Conservation (phyloP, 345 rosid genomes). For the Lepidium sativum region DNA sequence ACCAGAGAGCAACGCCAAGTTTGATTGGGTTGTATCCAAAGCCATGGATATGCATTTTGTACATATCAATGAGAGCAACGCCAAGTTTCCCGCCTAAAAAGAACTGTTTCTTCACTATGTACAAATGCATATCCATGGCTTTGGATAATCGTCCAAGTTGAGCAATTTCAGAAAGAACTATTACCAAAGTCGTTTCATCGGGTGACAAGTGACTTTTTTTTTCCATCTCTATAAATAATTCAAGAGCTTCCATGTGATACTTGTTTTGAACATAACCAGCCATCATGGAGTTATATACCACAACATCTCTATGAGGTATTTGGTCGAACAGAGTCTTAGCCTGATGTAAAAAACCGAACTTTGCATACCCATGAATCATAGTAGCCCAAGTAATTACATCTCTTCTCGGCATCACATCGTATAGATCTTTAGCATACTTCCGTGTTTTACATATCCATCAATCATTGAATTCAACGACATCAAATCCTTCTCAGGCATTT, state of each 20-base stretch:
- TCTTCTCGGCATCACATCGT: slow-evolving; percentile 36
- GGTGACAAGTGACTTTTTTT: slow-evolving; percentile 32
- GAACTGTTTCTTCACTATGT: slow-evolving; percentile 30
- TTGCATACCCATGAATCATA: slow-evolving; percentile 49
- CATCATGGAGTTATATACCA: slow-evolving; percentile 53
- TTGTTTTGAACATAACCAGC: slow-evolving; percentile 45
- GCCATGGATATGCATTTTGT: too few species aligned
- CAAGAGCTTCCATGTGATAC: slow-evolving; percentile 39
- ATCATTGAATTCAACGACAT: slow-evolving; percentile 61
- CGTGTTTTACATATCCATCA: slow-evolving; percentile 43
- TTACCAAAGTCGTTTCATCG: slow-evolving; percentile 38
- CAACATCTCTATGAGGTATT: slow-evolving; percentile 44
- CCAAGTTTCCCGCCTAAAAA: slow-evolving; percentile 38
- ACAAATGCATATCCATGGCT: slow-evolving; percentile 39
- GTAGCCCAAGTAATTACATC: slow-evolving; percentile 56
- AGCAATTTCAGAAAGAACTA: slow-evolving; percentile 48
- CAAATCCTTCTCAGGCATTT: slow-evolving; percentile 49
- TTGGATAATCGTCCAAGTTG: slow-evolving; percentile 42
- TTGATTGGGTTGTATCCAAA: too few species aligned
- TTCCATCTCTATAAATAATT: slow-evolving; percentile 39
- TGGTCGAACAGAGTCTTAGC: slow-evolving; percentile 43
- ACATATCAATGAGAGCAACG: slow-evolving; percentile 51
- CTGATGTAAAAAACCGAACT: slow-evolving; percentile 36
- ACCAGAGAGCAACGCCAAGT: too few species aligned
- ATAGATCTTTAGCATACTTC: slow-evolving; percentile 39